Base-by-base conservation (phyloP, 2,329 filamentous ascomycete species). In the Fusarium burgessii region DNA sequence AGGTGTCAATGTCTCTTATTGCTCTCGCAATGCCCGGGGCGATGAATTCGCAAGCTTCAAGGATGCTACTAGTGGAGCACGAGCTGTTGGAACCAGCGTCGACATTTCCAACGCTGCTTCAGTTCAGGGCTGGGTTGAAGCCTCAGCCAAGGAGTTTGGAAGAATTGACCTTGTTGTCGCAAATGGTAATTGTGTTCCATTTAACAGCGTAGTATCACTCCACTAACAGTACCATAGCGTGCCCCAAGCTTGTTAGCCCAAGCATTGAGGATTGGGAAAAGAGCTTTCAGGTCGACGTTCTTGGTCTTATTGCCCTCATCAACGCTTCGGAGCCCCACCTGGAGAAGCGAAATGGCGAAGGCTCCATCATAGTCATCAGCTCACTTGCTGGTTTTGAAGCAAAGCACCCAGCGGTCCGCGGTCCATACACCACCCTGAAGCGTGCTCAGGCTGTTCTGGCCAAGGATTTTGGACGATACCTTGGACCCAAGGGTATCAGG, bases 1-100 rank as follows among this genome's bases (percentile, higher is more conserved):
- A 76, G 33, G 76, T 9, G 76, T 73, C 15, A 76, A 77, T 23
- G 76, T 77, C 6, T 77, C 76, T 3, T 77, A 75, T 7, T 76
- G 76, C 9, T 63, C 75, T 11, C 72, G 75, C 7, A 59, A 60
- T 6, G 42, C 69, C 2, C 61, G 58, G 2, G 68, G 65, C 11
- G 57, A 77, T 23, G 73, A 77, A 13, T 77, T 77, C 17, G 41
- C 38, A 5, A n/a, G 18, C 15, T 72, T 72, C 36, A 55, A 59
- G 12, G 66, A 46, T 6, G 49, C 59, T 7, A 33, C 45, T 1
- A 40, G 62, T 6, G 64, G 56, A 15, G 68, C 72, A 9, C 62
- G 62, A 6, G 76, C 68, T 4, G 47, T 75, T 12, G 74, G 76
- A 1, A 55, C 66, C 3, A 65, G 52, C 15, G 72, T 77, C 12